Evolutionary conservation across 768 basidiomycete species (phyloP).

Genomic region (Pholiota conissans): DNA sequence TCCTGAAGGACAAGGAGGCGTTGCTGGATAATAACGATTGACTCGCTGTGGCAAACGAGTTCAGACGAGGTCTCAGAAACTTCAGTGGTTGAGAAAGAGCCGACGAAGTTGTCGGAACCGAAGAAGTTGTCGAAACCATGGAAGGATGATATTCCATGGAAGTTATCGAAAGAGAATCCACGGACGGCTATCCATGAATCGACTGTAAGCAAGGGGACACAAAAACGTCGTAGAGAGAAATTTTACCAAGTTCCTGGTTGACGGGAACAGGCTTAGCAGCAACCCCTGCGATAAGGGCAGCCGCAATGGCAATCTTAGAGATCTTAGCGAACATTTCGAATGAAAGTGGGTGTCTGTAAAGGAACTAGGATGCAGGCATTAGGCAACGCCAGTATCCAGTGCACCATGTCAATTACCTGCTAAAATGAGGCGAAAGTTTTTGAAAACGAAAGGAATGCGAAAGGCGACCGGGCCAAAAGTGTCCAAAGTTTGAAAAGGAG

Average conservation of each 20-base stretch:
- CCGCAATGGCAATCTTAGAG: constrained; percentile 22
- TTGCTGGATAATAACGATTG: constrained; percentile 43
- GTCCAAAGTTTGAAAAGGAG: constrained; percentile 13
- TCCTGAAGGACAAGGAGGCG: constrained; percentile 43
- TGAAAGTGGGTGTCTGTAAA: constrained; percentile 17
- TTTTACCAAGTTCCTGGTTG: constrained; percentile 14
- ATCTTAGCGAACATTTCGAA: constrained; percentile 38
- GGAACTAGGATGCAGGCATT: constrained; percentile 9
- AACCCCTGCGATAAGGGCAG: constrained; percentile 23
- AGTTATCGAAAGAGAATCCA: constrained; percentile 33
- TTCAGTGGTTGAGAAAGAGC: constrained; percentile 22
- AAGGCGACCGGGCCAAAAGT: constrained; percentile 32
- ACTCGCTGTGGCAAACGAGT: constrained; percentile 38
- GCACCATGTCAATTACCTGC: constrained; percentile 18
- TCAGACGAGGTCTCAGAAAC: constrained; percentile 28
- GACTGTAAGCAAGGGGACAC: neutral
- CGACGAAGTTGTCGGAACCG: constrained; percentile 43
- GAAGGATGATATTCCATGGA: constrained; percentile 35
- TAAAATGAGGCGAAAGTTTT: constrained; percentile 7
- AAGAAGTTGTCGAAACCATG: constrained; percentile 46
- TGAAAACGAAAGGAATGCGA: constrained; percentile 7
- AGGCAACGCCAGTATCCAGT: neutral
- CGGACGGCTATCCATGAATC: constrained; percentile 11
- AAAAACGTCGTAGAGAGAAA: neutral
- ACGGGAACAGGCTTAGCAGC: constrained; percentile 27